Evolutionary conservation across 2,329 filamentous ascomycete genomes (phyloP), one percentile per base, ranked within the genome.

Genomic region (Trichoderma atrobrunneum): DNA sequence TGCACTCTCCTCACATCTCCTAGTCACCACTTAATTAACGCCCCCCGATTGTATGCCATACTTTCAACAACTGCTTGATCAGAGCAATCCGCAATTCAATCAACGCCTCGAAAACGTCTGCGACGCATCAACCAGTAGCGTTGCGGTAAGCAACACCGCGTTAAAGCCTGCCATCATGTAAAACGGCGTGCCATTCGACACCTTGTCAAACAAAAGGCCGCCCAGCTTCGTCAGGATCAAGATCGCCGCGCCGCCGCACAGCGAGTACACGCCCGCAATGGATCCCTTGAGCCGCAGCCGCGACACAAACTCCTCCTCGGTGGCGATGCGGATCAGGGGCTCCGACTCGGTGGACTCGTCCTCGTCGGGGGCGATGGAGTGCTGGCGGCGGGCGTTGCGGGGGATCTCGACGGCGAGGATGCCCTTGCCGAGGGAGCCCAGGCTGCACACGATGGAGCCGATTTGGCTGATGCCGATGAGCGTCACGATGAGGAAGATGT

Each of bases 111-210:
- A 75, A 78, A 82, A 84, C 8, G 82, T 78, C 43, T 80, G 80
- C 6, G 81, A 81, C 4, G 86, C 79, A 77, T 89, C 87, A 75
- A 89, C 84, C 5, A 80, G 80, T 68, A 90, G 73, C 72, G 84
- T 87, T 18, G 85, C 87, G 7, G 90, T 78, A 14, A 97, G 83
- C 70, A 98, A 81, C 1, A 93, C 74, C 0, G 83, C 92, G 79
- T 98, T 98, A 80, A 98, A 98, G 0, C 85, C 84, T 0, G 95
- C 94, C 91, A 99, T 95, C 86, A 98, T 91, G 79, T 94, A 97
- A 80, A 99, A 98, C 0, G 96, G 96, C 12, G 93, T 92, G 0
- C 93, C 92, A 3, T 87, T 87, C 1, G 91, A 91, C 68, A 90
- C 84, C 24, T 82, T 86, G 80, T 99, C 96, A 78, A 98, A 99